Evolutionary conservation across 2,329 filamentous ascomycete species (phyloP).

Genomic region (Pyrenochaeta sp.): DNA sequence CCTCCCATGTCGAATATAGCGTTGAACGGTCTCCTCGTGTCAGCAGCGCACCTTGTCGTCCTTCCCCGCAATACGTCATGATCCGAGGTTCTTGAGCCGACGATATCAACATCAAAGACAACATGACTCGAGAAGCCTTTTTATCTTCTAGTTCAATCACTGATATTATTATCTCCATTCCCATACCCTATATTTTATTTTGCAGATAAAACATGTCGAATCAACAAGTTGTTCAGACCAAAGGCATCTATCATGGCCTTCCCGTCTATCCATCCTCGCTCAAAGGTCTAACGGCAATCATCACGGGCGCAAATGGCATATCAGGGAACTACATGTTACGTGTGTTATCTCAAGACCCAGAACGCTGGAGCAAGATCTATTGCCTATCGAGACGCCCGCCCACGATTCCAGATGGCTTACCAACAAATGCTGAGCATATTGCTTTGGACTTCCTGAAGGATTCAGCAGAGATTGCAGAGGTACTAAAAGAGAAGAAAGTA

Average conservation of each 20-base stretch:
- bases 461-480: constrained; percentile 47
- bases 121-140: neutral
- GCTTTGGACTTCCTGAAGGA: constrained; percentile 52
- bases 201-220: constrained; percentile 25
- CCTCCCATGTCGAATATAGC: neutral
- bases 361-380: constrained; percentile 63
- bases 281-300: constrained; percentile 59
- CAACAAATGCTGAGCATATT: constrained; percentile 54
- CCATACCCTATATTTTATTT: neutral
- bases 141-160: neutral
- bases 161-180: neutral
- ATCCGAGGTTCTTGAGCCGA: constrained; percentile 16
- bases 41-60: neutral
- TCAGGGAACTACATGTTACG: constrained; percentile 62
- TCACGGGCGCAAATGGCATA: constrained; percentile 64
- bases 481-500: constrained; percentile 45
- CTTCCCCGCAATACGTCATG: constrained; percentile 31
- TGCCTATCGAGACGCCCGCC: constrained; percentile 59
- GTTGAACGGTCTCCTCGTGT: neutral
- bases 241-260: constrained; percentile 61
- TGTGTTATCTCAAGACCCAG: constrained; percentile 56
- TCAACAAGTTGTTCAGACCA: constrained; percentile 34
- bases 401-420: constrained; percentile 45
- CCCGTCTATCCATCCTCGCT: constrained; percentile 55
- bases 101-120: neutral